phyloP scores from a whole-genome alignment of 2,329 filamentous ascomycete species.

The Botryotinia narcissicola region DNA sequence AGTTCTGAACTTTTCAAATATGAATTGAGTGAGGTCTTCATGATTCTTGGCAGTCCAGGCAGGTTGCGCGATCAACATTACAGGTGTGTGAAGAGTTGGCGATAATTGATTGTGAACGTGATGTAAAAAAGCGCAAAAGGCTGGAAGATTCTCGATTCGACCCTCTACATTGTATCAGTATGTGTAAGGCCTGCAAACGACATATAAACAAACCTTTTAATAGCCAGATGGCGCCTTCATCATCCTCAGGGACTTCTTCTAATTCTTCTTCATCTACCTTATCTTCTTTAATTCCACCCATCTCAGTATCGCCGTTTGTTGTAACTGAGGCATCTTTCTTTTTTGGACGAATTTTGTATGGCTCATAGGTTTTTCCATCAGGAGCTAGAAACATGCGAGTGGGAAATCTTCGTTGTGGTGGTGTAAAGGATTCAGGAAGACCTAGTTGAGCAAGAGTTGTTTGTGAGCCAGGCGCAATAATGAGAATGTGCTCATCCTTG shows the following conservation, averaged over 20 bases:
- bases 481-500: constrained; percentile 37
- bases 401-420: constrained; percentile 78
- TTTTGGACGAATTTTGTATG: constrained; percentile 72
- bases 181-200: constrained; percentile 13
- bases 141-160: constrained; percentile 83
- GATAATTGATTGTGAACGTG: constrained; percentile 89
- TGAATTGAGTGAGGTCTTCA: constrained; percentile 85
- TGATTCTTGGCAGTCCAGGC: constrained; percentile 86
- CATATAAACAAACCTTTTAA: constrained; percentile 52
- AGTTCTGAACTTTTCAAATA: constrained; percentile 96
- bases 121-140: constrained; percentile 89
- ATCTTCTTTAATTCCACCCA: constrained; percentile 36
- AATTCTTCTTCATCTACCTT: constrained; percentile 54
- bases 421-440: constrained; percentile 58
- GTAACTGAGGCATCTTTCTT: constrained; percentile 44
- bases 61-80: constrained; percentile 85
- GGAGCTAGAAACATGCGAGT: constrained; percentile 88
- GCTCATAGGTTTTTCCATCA: constrained; percentile 76
- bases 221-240: constrained; percentile 87
- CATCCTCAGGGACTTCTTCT: constrained; percentile 60
- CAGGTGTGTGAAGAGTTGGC: constrained; percentile 89
- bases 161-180: constrained; percentile 53
- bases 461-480: constrained; percentile 47
- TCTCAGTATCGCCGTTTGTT: constrained; percentile 39
- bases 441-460: constrained; percentile 39